Evolutionary conservation across 208 protist genomes (phyloP), one percentile per base, ranked within the genome.

Genomic region (Crithidia bombi): DNA sequence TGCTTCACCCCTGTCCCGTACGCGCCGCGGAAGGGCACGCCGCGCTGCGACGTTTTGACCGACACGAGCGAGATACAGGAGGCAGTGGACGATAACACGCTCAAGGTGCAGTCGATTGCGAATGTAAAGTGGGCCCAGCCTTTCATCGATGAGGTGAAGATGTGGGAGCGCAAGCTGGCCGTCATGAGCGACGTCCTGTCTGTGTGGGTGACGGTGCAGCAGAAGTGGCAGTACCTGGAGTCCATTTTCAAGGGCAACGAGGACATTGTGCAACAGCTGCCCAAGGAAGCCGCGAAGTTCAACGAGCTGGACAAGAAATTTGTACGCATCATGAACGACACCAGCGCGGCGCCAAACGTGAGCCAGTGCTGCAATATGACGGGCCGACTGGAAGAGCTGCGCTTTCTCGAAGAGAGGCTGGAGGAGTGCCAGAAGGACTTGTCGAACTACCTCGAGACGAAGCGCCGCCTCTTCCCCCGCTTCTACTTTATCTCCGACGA

Each of bases 401-500:
- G 85, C 17, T 89, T 87, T 41, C 77, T 99, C 26, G 86, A 93
- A 55, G 86, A 91, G 51, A 94, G 97, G 72, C 91, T 99, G 25
- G 97, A 99, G 73, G 87, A 96, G 72, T 99, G 98, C 82, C 98
- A 99, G 84, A 99, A 99, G 83, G 95, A 95, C 65, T 87, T 99
- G 32, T 96, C 94, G 14, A 98, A 99, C 75, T 99, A 99, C 85
- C 82, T 99, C 5, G 96, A 99, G 78, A 91, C 93, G 6, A 99
- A 99, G 90, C 91, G 98, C 32, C 90, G 90, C 46, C 85, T 98
- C 17, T 99, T 99, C 79, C 97, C 98, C n/a, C 81, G 98, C 47
- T 99, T 99, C 82, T 99, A 98, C 87, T 99, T 99, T 82, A 99
- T 99, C 65, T 99, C 98, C 10, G 98, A 99, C 79, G 98, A 99